Evolutionary conservation across 345 rosid species (phyloP), one percentile per base, ranked within the genome.

Genomic region (Nephelium lappaceum): DNA sequence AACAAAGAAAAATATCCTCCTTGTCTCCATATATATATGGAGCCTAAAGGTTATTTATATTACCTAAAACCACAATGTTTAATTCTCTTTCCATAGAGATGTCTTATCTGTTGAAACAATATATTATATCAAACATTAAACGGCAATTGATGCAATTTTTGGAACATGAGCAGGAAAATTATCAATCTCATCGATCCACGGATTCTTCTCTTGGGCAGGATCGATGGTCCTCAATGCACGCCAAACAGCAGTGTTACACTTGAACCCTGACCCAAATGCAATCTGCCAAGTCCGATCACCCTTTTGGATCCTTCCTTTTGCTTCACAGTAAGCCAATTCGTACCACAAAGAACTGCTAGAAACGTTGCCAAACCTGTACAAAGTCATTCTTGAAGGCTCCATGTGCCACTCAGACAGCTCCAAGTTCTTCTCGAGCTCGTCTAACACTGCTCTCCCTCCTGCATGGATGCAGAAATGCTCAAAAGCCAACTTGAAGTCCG

Each of bases 381-480:
- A 85, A 23, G 95, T 88, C 97, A 93, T 93, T 79, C 91, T 84
- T 5, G 95, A 89, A 11, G 97, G 97, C 79, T 93, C 97, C 90
- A 87, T 85, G 74, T 88, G 92, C 93, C 92, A 83, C 7, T 91
- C 84, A 0, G 83, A 80, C 0, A 93, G 91, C 21, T 83, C 79
- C 24, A 93, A 79, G 51, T 86, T 91, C 86, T 89, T 91, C 79
- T 93, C 87, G 5, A 93, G 49, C 84, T 93, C 93, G 71, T 91
- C 93, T 7, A 92, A 71, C 80, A 91, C 92, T 0, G 89, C 91
- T 84, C 88, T 83, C 5, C 94, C 94, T 69, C 94, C 91, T 18
- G 91, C 88, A 23, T 92, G 93, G 69, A 92, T 88, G 74, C 95
- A 93, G 53, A 91, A 91, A 31, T 93, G 97, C 81, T 91, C 91